Conservation (phyloP, 2,329 filamentous ascomycete species). For the Fragosphaeria purpurea region DNA sequence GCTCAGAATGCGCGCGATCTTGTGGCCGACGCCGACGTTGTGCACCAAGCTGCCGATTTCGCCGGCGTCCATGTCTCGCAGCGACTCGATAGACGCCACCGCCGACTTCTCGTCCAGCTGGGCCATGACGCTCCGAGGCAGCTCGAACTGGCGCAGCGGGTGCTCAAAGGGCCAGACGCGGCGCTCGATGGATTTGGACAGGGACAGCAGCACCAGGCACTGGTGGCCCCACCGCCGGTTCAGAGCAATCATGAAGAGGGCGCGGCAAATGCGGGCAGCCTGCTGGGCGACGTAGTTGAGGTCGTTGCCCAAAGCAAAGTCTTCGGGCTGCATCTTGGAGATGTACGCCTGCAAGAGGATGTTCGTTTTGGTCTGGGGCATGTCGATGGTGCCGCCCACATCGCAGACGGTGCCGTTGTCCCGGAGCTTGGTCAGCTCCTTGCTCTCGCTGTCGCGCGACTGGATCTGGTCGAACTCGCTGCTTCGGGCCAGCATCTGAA, state of each 20-base stretch:
- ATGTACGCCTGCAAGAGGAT: conserved; percentile 92
- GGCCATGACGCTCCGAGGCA: conserved; percentile 72
- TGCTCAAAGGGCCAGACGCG: conserved; percentile 93
- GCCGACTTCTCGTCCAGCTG: conserved; percentile 57
- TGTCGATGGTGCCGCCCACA: conserved; percentile 60
- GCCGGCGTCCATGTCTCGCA: conserved; percentile 85
- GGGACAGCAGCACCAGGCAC: conserved; percentile 77
- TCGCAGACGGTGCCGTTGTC: conserved; percentile 67
- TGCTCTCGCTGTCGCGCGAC: conserved; percentile 77
- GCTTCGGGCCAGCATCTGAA: conserved; percentile 96
- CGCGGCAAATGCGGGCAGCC: conserved; percentile 83
- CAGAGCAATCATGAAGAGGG: conserved; percentile 93
- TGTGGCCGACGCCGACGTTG: conserved; percentile 77
- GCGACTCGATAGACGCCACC: conserved; percentile 62
- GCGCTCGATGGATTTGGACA: conserved; percentile 96
- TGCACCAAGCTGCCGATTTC: conserved; percentile 89
- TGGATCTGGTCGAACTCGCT: conserved; percentile 98
- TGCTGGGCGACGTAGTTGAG: conserved; percentile 94
- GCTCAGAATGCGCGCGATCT: conserved; percentile 69
- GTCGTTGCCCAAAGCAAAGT: conserved; percentile 89
- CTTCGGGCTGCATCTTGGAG: conserved; percentile 74
- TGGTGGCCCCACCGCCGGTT: conserved; percentile 95
- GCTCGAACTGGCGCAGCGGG: conserved; percentile 87
- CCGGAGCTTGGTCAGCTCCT: conserved; percentile 69
- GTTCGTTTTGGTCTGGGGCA: conserved; percentile 85